A percentile compares a stretch with the other conserved stretches of the same genome.
Conservation (phyloP, 805 yeast species). For the Yamadazyma takamatsuzukensis region DNA sequence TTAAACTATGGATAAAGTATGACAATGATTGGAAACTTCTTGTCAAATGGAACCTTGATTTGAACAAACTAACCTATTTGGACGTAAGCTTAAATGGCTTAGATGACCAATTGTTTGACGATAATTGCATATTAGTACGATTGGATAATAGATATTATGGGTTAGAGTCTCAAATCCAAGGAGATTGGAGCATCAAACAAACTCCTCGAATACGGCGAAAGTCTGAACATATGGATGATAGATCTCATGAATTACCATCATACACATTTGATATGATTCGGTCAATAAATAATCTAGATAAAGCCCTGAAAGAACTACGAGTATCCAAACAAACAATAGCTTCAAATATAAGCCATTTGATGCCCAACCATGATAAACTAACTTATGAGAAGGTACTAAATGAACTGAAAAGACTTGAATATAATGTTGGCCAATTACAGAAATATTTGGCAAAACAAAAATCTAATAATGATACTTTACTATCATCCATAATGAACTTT, state of each 20-base stretch:
- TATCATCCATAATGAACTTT: conserved; percentile 18
- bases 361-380: conserved; percentile 2
- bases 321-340: conserved; percentile 20
- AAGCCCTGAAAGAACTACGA: conserved; percentile 26
- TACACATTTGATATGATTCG: conserved; percentile 31
- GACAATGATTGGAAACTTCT: conserved; percentile 19
- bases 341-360: conserved; percentile 1
- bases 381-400: conserved; percentile 3
- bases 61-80: conserved; percentile 13
- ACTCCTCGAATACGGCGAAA: too few relatives aligned
- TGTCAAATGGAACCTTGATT: conserved; percentile 14
- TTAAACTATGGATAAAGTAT: conserved; percentile 19
- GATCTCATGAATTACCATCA: conserved; percentile 9
- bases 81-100: conserved; percentile 8
- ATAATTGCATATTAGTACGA: conserved; percentile 19
- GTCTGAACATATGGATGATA: neutral
- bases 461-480: conserved; percentile 19
- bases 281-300: conserved; percentile 20
- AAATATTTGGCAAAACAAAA: conserved; percentile 18
- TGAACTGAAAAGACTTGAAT: conserved; percentile 5
- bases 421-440: conserved; percentile 8
- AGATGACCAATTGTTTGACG: conserved; percentile 14
- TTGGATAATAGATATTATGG: conserved; percentile 18
- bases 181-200: too few relatives aligned
- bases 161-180: too few relatives aligned